Conservation (phyloP, 179 eudicot species). For the Silene coronaria region DNA sequence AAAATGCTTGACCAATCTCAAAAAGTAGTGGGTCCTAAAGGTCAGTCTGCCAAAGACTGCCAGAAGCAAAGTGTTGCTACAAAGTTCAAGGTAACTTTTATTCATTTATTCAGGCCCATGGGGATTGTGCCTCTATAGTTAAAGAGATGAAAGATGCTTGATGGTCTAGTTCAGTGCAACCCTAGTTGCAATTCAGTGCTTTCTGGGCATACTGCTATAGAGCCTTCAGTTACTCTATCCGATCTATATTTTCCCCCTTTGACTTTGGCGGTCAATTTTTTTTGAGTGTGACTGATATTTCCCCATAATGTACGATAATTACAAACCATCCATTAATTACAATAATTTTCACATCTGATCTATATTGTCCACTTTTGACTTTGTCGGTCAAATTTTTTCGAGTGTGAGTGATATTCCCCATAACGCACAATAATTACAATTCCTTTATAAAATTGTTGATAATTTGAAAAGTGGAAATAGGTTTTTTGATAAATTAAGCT, state of each 20-base stretch:
- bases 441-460: neutral
- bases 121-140: neutral
- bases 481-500: neutral
- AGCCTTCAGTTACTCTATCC: neutral
- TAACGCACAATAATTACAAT: too few species aligned
- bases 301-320: neutral
- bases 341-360: neutral
- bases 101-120: neutral
- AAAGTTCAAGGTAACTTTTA: slow-evolving; percentile 66
- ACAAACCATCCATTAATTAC: neutral
- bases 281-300: neutral
- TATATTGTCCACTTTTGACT: too few species aligned
- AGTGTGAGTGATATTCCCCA: neutral
- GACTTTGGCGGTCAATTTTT: neutral
- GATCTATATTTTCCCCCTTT: neutral
- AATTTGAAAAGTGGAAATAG: neutral
- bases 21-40: slow-evolving; percentile 29
- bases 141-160: neutral
- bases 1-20: slow-evolving; percentile 33
- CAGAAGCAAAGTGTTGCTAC: slow-evolving; percentile 80
- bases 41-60: slow-evolving; percentile 32
- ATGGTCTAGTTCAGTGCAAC: neutral
- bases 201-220: neutral
- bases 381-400: neutral
- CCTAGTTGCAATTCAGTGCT: neutral